Evolutionary conservation across 2,329 filamentous ascomycete genomes (phyloP).

Genomic region (Arthrobotrys megalospora): DNA sequence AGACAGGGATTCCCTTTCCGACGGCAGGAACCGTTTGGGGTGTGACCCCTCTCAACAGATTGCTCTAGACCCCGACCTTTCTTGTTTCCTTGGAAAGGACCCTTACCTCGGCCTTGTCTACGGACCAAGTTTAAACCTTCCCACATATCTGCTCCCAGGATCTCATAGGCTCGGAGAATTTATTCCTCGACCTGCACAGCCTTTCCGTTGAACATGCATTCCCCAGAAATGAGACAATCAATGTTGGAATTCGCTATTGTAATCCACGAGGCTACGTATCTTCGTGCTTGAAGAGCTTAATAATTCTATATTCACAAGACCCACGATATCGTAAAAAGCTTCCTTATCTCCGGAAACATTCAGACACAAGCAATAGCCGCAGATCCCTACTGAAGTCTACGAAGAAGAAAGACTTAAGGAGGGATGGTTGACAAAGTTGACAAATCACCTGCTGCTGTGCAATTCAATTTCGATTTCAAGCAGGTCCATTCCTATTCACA

Average conservation of each 20-base stretch:
- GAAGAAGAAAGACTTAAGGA: not conserved
- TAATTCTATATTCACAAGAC: slow-evolving; percentile 1
- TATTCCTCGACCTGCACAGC: slow-evolving; percentile 49
- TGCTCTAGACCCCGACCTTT: slow-evolving; percentile 39
- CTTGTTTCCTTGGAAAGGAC: slow-evolving; percentile 16
- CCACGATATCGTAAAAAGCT: slow-evolving; percentile 10
- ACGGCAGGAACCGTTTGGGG: slow-evolving; percentile 41
- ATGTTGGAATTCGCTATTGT: not conserved
- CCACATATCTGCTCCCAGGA: slow-evolving; percentile 34
- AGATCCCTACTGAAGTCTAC: slow-evolving; percentile 33
- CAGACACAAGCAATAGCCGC: slow-evolving; percentile 14
- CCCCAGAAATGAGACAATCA: slow-evolving; percentile 54
- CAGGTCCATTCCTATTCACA: not conserved
- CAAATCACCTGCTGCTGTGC: slow-evolving; percentile 36
- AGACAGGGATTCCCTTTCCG: slow-evolving; percentile 21
- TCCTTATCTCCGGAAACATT: slow-evolving; percentile 38
- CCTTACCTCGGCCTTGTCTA: slow-evolving; percentile 23
- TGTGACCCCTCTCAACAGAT: slow-evolving; percentile 31
- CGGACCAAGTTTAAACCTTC: not conserved
- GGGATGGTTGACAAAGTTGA: slow-evolving; percentile 22
- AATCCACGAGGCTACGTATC: slow-evolving; percentile 1
- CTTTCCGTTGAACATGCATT: slow-evolving; percentile 61
- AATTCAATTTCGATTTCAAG: slow-evolving; percentile 25
- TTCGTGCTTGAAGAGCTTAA: slow-evolving; percentile 13
- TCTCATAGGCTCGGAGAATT: slow-evolving; percentile 61